Conservation (phyloP, 805 yeast genomes). For the Wickerhamiella allomyrinae region DNA sequence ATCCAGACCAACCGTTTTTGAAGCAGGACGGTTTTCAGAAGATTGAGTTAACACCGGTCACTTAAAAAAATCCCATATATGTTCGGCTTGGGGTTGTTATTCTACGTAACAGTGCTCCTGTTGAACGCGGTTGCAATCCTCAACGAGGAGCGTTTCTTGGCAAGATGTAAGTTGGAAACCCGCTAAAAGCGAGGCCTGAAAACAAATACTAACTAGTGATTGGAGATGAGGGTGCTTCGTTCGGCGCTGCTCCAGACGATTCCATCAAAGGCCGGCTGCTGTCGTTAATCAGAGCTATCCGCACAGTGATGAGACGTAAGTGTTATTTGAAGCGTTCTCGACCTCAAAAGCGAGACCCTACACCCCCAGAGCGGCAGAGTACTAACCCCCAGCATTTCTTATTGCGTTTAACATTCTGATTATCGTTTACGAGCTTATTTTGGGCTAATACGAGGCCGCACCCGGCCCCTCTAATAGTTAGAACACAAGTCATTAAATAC, state of each 20-base stretch:
- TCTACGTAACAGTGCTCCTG: constrained; percentile 31
- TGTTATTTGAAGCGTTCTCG: no score
- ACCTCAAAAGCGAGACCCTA: no score
- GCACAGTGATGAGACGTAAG: constrained; percentile 58
- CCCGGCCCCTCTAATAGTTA: not conserved
- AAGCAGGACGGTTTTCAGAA: no score
- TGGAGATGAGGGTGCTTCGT: constrained; percentile 28
- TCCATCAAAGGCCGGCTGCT: constrained; percentile 46
- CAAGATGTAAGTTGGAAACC: constrained; percentile 33
- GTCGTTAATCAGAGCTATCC: constrained; percentile 54
- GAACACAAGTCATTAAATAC: not conserved
- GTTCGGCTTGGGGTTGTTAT: constrained; percentile 27
- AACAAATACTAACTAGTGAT: constrained; percentile 27
- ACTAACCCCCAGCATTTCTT: constrained; percentile 45
- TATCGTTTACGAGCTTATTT: constrained; percentile 51
- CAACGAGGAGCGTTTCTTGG: constrained; percentile 66
- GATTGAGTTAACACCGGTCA: no score
- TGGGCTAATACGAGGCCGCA: constrained; percentile 33
- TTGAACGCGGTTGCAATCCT: constrained; percentile 66
- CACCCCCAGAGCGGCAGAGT: no score
- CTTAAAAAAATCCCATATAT: no score
- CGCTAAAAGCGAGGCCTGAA: not conserved
- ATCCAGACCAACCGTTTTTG: no score
- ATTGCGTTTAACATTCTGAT: constrained; percentile 53
- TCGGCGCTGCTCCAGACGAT: constrained; percentile 30